phyloP scores from a whole-genome alignment of 441 rosid genomes.

The Adansonia gregorii region DNA sequence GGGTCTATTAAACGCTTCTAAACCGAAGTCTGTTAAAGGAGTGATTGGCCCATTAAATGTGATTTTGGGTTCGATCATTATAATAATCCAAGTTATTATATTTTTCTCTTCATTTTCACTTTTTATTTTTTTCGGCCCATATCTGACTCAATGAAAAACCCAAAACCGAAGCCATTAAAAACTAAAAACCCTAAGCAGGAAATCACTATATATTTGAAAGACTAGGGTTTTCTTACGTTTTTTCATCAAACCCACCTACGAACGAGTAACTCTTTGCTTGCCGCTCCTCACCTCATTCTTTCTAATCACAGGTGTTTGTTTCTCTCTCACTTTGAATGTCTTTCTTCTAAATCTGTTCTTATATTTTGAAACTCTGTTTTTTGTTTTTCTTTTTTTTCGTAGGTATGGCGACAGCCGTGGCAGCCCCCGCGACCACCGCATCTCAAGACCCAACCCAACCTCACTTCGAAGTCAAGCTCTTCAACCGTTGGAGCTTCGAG shows the following conservation, averaged over 20 bases:
- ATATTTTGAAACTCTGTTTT: not conserved
- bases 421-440: not conserved
- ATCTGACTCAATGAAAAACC: not conserved
- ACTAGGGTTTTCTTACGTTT: not conserved
- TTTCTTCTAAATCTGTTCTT: not conserved
- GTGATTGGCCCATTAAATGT: not conserved
- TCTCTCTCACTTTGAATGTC: not conserved
- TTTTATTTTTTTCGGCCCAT: not conserved
- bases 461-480: slow-evolving; percentile 56
- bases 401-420: slow-evolving; percentile 46
- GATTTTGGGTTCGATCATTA: not conserved
- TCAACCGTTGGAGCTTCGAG: slow-evolving; percentile 65
- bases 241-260: not conserved
- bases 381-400: not conserved
- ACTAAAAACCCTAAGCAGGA: not conserved
- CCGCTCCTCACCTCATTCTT: not conserved
- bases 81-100: not conserved
- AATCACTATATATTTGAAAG: not conserved
- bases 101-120: too few relatives aligned
- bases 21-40: not conserved
- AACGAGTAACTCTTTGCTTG: not conserved
- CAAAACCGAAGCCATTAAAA: not conserved
- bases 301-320: not conserved
- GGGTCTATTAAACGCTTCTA: not conserved
- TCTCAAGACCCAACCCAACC: slow-evolving; percentile 36